Conservation (phyloP, 495 filamentous ascomycete genomes). For the Talaromyces proteolyticus region DNA sequence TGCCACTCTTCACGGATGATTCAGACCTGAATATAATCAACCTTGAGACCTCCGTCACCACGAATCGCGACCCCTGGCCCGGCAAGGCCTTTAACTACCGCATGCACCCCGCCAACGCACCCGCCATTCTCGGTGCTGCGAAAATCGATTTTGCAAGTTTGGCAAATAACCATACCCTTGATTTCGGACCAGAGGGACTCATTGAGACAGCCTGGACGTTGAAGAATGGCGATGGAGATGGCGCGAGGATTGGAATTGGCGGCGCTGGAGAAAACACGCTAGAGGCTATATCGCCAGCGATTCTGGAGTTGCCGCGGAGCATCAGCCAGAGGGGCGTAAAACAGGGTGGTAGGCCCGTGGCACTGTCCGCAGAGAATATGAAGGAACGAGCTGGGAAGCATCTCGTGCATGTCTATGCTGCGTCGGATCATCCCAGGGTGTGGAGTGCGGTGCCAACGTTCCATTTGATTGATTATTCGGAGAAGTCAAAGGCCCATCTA, state of each 20-base stretch:
- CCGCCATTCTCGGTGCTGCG: constrained; percentile 18
- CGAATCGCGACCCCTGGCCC: constrained; percentile 23
- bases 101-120: constrained; percentile 33
- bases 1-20: constrained; percentile 20
- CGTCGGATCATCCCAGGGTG: constrained; percentile 18
- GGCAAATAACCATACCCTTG: constrained; percentile 36
- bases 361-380: neutral
- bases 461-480: constrained; percentile 29
- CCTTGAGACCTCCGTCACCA: constrained; percentile 37
- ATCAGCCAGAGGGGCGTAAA: neutral
- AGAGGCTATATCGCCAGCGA: constrained; percentile 22
- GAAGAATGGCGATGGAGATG: neutral
- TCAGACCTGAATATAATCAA: constrained; percentile 33
- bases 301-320: constrained; percentile 14
- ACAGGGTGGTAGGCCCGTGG: neutral
- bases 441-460: constrained; percentile 19
- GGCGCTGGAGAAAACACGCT: constrained; percentile 22
- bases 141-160: constrained; percentile 26
- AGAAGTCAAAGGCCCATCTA: constrained; percentile 13
- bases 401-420: constrained; percentile 19
- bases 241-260: constrained; percentile 15
- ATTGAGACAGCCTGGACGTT: constrained; percentile 26
- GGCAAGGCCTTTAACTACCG: constrained; percentile 37
- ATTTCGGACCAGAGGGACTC: constrained; percentile 26
- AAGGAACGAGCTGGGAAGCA: neutral